phyloP scores from a whole-genome alignment of 208 protist species.

The Leishmania tropica region DNA sequence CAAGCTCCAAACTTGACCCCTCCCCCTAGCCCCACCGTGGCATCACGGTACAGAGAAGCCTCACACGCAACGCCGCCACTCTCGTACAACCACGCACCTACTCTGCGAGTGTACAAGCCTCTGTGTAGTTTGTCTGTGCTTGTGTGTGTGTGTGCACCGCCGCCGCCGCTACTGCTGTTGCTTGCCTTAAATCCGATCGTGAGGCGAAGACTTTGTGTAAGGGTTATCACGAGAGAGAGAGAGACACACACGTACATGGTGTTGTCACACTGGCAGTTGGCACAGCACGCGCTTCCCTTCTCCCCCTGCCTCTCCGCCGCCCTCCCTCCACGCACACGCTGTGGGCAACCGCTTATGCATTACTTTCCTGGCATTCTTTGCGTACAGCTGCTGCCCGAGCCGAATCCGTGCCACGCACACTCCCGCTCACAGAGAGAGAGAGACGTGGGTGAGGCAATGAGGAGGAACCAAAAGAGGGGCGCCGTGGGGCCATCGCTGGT shows the following conservation, averaged over 20 bases:
- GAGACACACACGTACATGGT: neutral
- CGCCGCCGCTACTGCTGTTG: neutral
- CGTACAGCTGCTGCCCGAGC: too few species aligned
- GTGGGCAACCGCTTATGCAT: too few species aligned
- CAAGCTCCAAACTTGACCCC: neutral
- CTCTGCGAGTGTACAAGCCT: neutral
- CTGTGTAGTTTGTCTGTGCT: neutral
- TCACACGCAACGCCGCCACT: neutral
- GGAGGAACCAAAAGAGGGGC: neutral
- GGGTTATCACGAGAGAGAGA: neutral
- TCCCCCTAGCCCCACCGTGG: neutral
- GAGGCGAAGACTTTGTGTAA: neutral
- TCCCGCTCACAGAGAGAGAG: neutral
- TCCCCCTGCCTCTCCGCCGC: too few species aligned
- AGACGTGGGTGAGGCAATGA: neutral
- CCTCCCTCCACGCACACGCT: constrained; percentile 1
- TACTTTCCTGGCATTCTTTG: too few species aligned
- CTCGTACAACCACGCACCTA: neutral
- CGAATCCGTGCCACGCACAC: too few species aligned
- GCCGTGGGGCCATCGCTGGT: neutral
- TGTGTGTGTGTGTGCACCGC: constrained; percentile 5
- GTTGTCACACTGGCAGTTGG: neutral
- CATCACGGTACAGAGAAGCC: neutral
- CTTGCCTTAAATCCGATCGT: neutral
- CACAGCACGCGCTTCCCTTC: neutral